phyloP scores from a whole-genome alignment of 2,329 filamentous ascomycete species.

The Cladophialophora immunda region DNA sequence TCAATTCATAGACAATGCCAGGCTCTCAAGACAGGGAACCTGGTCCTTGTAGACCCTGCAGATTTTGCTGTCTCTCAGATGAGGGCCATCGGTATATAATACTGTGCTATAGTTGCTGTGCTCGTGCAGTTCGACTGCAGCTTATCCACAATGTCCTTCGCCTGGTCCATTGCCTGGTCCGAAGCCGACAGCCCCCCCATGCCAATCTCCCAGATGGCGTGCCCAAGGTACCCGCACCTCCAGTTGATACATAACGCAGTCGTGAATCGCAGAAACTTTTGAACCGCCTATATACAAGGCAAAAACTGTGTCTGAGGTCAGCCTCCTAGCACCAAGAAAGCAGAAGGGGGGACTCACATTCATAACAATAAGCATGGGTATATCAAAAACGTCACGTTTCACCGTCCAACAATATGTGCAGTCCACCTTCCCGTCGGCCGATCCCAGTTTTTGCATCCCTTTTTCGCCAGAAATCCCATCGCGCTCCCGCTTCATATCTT shows the following conservation, averaged over 20 bases:
- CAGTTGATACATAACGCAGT: slow-evolving; percentile 6
- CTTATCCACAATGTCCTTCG: background rate
- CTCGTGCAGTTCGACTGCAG: background rate
- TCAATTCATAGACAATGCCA: slow-evolving; percentile 4
- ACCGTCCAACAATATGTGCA: slow-evolving; percentile 98
- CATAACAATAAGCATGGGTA: slow-evolving; percentile 97
- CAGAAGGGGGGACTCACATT: slow-evolving; percentile 74
- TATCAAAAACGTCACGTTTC: slow-evolving; percentile 95
- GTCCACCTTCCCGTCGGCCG: slow-evolving; percentile 88
- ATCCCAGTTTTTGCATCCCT: slow-evolving; percentile 79
- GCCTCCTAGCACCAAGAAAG: background rate
- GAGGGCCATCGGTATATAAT: no score
- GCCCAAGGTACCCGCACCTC: background rate
- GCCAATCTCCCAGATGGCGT: background rate
- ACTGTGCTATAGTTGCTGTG: background rate
- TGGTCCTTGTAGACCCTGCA: no score
- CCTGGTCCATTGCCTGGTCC: background rate
- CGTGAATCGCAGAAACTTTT: slow-evolving; percentile 23
- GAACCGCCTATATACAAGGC: slow-evolving; percentile 42
- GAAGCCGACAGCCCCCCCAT: background rate
- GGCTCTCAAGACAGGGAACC: background rate
- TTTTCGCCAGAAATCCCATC: slow-evolving; percentile 60
- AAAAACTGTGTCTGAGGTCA: slow-evolving; percentile 40
- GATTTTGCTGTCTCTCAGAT: no score
- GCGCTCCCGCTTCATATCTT: slow-evolving; percentile 45